These are phyloP conservation scores for Rhododendron ferrugineum DNA, from an alignment of 148 eudicot genomes.

Conservation along the genomic window DNA sequence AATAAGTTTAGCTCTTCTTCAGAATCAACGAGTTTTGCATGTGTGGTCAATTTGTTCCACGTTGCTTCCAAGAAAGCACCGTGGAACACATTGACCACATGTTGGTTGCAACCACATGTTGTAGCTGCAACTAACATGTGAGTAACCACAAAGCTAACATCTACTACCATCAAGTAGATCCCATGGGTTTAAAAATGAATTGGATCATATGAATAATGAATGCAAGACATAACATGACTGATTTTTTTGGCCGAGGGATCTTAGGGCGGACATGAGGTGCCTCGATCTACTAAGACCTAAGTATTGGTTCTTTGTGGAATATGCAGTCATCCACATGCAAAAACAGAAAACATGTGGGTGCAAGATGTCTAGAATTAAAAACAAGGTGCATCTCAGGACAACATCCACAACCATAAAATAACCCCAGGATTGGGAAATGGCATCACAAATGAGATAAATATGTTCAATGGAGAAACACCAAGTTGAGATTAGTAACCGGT, in stretches of 20 bases:
- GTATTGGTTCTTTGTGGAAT: neutral
- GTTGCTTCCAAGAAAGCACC: neutral
- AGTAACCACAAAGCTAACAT: neutral
- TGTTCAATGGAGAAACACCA: neutral
- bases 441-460: neutral
- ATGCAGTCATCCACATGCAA: neutral
- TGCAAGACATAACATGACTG: neutral
- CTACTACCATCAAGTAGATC: neutral
- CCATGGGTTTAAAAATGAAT: neutral
- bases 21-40: neutral
- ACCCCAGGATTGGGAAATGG: neutral
- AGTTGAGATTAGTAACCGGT: constrained; percentile 51
- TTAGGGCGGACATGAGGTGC: neutral
- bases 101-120: neutral
- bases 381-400: neutral
- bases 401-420: neutral
- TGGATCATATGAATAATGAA: neutral
- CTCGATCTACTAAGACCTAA: neutral
- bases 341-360: neutral
- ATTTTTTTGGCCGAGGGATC: neutral
- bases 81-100: neutral
- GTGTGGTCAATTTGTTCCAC: neutral
- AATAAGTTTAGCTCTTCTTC: neutral
- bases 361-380: neutral
- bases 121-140: neutral